Base-by-base conservation (phyloP, 2,329 filamentous ascomycete species). In the Trematosphaeria pertusa region DNA sequence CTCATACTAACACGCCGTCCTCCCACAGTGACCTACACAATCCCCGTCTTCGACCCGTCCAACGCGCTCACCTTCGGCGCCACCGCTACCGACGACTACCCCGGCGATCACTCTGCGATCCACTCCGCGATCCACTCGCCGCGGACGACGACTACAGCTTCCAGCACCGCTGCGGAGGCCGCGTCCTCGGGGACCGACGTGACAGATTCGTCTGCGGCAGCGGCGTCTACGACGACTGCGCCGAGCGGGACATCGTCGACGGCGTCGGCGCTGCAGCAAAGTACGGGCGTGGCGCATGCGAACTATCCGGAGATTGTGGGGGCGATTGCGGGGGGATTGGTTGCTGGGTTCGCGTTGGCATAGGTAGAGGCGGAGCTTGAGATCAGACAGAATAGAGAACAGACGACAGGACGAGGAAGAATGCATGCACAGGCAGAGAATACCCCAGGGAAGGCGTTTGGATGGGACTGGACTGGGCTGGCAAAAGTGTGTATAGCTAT, bases 261-360 rank as follows among this genome's bases (percentile, higher is more conserved):
- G 22, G 32, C 45, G 10, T 52, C 54, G 9, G 50, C 39, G 6
- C 43, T 54, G 9, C 40, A 48, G 18, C 41, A 43, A 32, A 59
- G 56, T 26, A 59, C 52, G 3, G 60, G 48, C 14, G 62, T 59
- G 8, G 62, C 60, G 15, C 42, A 41, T 5, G 47, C 40, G 4
- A 57, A 55, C 11, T 47, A 49, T 24, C 54, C 50, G 3, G 50
- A 51, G 36, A 39, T 56, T 4, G 41, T 62, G 20, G 60, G 59
- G 9, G 46, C 43, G 21, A 46, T 65, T 7, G 52, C 46, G 21
- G 62, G 59, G 33, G 60, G 59, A 18, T 10, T 65, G 28, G 37
- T 57, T 22, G 61, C 57, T 43, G 60, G 60, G 31, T 41, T 59
- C 48, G 59, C 47, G 10, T 40, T 63, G 39, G 48, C 38, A 37